phyloP scores from a whole-genome alignment of 176 grass and related monocot genomes.

The Paspalum vaginatum region DNA sequence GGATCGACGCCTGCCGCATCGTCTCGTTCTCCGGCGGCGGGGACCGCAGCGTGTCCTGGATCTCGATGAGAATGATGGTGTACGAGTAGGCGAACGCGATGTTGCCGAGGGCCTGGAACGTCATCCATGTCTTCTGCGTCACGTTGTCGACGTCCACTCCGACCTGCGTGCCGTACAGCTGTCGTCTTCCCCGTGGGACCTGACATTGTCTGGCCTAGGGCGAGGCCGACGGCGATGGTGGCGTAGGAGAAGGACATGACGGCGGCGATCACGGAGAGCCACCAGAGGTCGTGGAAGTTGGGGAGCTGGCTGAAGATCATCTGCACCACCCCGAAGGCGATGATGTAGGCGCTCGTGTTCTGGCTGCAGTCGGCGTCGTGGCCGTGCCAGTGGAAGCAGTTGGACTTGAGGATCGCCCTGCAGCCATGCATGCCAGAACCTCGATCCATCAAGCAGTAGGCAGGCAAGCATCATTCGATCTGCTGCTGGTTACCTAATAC shows the following conservation, averaged over 20 bases:
- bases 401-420: conserved; percentile 74
- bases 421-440: not conserved
- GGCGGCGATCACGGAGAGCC: conserved; percentile 77
- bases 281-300: conserved; percentile 85
- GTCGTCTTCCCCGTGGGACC: conserved; percentile 53
- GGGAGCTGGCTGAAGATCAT: conserved; percentile 73
- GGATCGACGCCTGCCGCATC: conserved; percentile 68
- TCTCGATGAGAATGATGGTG: conserved; percentile 84
- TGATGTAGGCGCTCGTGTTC: conserved; percentile 58
- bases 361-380: conserved; percentile 63
- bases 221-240: conserved; percentile 68
- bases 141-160: conserved; percentile 60
- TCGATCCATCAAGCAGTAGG: not conserved
- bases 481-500: not conserved
- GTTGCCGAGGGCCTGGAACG: conserved; percentile 83
- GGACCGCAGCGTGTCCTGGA: conserved; percentile 73
- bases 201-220: conserved; percentile 44
- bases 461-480: too few relatives aligned
- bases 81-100: conserved; percentile 92
- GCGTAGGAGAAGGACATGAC: conserved; percentile 86
- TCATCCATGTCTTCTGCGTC: conserved; percentile 66
- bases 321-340: conserved; percentile 73
- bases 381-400: conserved; percentile 66
- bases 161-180: conserved; percentile 63
- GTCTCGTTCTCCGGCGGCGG: conserved; percentile 68